Evolutionary conservation across 2,329 filamentous ascomycete genomes (phyloP).

Genomic region (Plectosphaerella cucumerina): DNA sequence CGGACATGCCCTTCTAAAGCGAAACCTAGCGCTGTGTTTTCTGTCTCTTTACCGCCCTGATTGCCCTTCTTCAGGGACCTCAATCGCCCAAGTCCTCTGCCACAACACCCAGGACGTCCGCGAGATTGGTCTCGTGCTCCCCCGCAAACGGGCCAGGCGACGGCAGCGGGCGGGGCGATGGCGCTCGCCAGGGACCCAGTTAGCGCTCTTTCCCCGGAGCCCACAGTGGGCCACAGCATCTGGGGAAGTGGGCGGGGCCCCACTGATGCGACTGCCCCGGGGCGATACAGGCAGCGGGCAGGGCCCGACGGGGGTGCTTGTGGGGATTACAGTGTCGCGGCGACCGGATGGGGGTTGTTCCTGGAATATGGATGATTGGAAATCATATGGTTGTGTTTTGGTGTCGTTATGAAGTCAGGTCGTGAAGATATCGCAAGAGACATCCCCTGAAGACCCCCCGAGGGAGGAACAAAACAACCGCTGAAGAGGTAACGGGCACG

Average conservation of each 20-base stretch:
- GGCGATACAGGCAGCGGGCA: background rate
- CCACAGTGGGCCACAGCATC: constrained; percentile 9
- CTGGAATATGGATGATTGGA: too few species aligned
- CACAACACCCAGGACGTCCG: background rate
- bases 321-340: too few species aligned
- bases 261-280: constrained; percentile 1
- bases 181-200: background rate
- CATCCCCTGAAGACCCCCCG: background rate
- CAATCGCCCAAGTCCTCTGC: background rate
- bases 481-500: background rate
- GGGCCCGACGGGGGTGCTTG: too few species aligned
- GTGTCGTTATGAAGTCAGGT: too few species aligned
- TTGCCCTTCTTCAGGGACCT: background rate
- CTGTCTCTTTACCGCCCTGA: too few species aligned
- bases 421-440: background rate
- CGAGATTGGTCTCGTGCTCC: background rate
- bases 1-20: too few species aligned
- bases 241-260: constrained; percentile 14
- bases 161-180: background rate
- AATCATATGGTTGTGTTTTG: too few species aligned
- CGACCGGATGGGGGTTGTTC: too few species aligned
- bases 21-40: too few species aligned
- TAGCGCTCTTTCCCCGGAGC: constrained; percentile 13
- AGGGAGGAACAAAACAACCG: background rate
- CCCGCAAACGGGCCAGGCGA: background rate